phyloP scores from a whole-genome alignment of 176 grass and related monocot species.

The Panicum miliaceum region DNA sequence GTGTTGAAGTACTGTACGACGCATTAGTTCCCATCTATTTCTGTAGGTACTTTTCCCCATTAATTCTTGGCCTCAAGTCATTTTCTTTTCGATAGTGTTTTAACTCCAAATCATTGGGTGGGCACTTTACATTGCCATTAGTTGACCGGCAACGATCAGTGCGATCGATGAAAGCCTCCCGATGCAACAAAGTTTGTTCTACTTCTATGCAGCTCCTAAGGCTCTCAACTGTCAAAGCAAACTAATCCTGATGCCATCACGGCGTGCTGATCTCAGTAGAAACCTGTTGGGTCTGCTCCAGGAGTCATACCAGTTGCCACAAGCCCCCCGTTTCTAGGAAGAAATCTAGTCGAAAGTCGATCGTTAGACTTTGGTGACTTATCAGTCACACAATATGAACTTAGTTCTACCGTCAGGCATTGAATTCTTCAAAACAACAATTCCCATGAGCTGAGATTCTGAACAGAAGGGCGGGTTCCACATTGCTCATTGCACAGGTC shows the following conservation, averaged over 20 bases:
- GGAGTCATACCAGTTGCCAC: neutral
- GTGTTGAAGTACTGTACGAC: neutral
- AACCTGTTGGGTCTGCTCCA: neutral
- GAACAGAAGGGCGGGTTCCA: neutral
- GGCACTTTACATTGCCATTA: constrained; percentile 21
- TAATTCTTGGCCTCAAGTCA: constrained; percentile 10
- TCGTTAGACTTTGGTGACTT: constrained; percentile 10
- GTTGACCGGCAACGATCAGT: constrained; percentile 1
- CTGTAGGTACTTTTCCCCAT: neutral
- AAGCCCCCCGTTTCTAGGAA: neutral
- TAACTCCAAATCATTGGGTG: neutral
- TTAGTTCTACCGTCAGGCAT: neutral
- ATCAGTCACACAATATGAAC: neutral
- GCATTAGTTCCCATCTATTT: constrained; percentile 8
- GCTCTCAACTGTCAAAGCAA: neutral
- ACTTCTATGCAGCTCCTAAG: neutral
- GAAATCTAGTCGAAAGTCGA: neutral
- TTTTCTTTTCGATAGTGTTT: neutral
- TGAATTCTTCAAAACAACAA: too few relatives aligned
- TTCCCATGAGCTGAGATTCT: too few relatives aligned
- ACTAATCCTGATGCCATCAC: constrained; percentile 28
- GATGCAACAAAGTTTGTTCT: neutral
- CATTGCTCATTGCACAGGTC: neutral
- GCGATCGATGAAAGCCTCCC: neutral
- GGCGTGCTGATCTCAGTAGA: constrained; percentile 9